phyloP scores from a whole-genome alignment of 2,329 filamentous ascomycete genomes.

The Sporothrix sp. region DNA sequence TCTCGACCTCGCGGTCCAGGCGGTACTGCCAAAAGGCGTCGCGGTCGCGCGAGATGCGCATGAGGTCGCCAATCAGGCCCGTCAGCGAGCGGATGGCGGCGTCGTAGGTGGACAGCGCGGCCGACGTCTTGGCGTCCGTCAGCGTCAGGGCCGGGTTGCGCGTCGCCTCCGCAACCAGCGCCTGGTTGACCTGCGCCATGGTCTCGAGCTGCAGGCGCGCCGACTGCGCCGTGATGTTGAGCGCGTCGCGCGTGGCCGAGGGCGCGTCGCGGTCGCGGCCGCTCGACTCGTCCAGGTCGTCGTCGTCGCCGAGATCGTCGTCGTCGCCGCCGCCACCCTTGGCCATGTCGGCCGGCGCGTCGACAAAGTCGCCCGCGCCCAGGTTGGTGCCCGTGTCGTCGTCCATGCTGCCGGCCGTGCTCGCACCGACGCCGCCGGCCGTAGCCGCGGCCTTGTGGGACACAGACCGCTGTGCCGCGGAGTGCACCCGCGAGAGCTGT shows the following conservation, averaged over 20 bases:
- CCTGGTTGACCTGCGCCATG: constrained; percentile 74
- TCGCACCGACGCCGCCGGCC: constrained; percentile 30
- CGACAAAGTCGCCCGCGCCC: constrained; percentile 19
- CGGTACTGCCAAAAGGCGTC: constrained; percentile 97
- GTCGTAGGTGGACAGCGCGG: constrained; percentile 79
- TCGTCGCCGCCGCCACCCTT: constrained; percentile 26
- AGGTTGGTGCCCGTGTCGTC: constrained; percentile 29
- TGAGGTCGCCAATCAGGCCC: constrained; percentile 70
- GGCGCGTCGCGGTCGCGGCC: too few relatives aligned
- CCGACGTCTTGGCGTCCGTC: constrained; percentile 64
- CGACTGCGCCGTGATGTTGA: constrained; percentile 94
- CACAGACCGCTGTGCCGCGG: constrained; percentile 26
- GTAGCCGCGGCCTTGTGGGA: constrained; percentile 24
- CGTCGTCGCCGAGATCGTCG: constrained; percentile 56
- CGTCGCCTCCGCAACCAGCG: constrained; percentile 60
- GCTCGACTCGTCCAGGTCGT: constrained; percentile 55
- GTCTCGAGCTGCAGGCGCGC: constrained; percentile 88
- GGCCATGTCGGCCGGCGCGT: not conserved
- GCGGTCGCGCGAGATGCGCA: constrained; percentile 87
- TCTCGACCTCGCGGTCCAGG: constrained; percentile 79
- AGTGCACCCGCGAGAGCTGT: constrained; percentile 35
- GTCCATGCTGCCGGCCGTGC: constrained; percentile 39
- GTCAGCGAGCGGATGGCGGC: constrained; percentile 81
- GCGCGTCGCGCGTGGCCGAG: constrained; percentile 71
- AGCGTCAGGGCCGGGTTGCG: constrained; percentile 62